Evolutionary conservation across 148 eudicot genomes (phyloP).

Genomic region (Dianthus caryophyllus): DNA sequence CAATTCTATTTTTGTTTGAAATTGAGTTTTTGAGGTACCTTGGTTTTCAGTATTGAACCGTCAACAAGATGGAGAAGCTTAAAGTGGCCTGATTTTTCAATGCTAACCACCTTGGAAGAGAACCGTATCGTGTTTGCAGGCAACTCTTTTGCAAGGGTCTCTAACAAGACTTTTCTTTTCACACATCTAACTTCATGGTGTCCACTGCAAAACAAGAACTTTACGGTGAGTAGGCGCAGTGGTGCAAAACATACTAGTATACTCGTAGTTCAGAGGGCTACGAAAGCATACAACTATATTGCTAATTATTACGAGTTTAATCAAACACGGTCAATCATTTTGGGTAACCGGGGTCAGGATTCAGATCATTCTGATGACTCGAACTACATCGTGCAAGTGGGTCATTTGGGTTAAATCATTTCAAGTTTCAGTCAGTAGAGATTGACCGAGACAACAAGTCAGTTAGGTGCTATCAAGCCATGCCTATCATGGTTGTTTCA

Average conservation of each 20-base stretch:
- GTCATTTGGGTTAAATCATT: no score
- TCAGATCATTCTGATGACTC: no score
- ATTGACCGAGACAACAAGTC: no score
- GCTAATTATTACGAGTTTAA: no score
- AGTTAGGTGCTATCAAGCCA: no score
- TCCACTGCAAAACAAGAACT: constrained; percentile 17
- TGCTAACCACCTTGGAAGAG: constrained; percentile 46
- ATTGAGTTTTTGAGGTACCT: constrained; percentile 12
- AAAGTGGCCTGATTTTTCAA: constrained; percentile 32
- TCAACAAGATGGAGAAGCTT: constrained; percentile 55
- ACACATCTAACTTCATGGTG: constrained; percentile 36
- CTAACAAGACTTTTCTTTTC: constrained; percentile 38
- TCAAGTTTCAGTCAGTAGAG: no score
- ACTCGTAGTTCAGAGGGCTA: no score
- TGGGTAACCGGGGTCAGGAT: no score
- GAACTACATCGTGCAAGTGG: not conserved
- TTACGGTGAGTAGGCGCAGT: not conserved
- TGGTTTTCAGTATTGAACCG: constrained; percentile 43
- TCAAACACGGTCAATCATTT: no score
- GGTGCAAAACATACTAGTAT: no score
- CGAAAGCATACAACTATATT: no score
- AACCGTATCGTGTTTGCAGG: constrained; percentile 45
- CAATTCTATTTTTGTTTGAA: not conserved
- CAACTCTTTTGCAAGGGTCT: constrained; percentile 44
- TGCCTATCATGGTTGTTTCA: no score